Evolutionary conservation across 768 basidiomycete species (phyloP), one percentile per base, ranked within the genome.

Genomic region (Rickenella mellea): DNA sequence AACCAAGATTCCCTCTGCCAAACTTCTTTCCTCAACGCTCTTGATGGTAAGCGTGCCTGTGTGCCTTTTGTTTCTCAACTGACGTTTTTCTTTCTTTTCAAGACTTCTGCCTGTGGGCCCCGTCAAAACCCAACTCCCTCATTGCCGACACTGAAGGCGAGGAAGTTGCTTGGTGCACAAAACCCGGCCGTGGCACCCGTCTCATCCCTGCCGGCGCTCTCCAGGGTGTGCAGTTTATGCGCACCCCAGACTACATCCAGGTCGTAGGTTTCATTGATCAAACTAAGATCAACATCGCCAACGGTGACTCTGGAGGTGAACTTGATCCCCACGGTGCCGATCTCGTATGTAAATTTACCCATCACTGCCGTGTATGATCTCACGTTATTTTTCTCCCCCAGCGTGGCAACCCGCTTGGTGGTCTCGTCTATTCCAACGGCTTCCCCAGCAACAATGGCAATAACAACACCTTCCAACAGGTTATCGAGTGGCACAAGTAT

Each of bases 391-490:
- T 6, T 11, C 11, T 27, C 26, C 55, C 22, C 11, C 49, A 81
- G 74, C 75, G 81, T 48, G 88, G 87, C n/a, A 91, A 88, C 64
- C 83, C 83, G 3, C 65, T 85, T 21, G 86, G 86, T 48, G 82
- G 76, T 38, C 57, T 87, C 21, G 44, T 85, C 31, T 89, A 71
- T 65, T 76, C 83, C 0, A 78, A 64, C 45, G 70, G 62, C 9
- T 80, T 69, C 52, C 71, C 75, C 15, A 48, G 45, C 48, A 60
- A 55, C 42, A 55, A 48, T 36, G 60, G 67, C 14, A 54, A 69
- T 48, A 70, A 68, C 49, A 56, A 56, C 44, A 60, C 63, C 0
- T 69, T 62, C 55, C 52, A 58, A 7, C 86, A 89, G 52, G 69
- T 80, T 26, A 61, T 65, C 28, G 74, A 84, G 50, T 87, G 85